phyloP scores from a whole-genome alignment of 176 grass and related monocot genomes.

The Saccharum spontaneum region DNA sequence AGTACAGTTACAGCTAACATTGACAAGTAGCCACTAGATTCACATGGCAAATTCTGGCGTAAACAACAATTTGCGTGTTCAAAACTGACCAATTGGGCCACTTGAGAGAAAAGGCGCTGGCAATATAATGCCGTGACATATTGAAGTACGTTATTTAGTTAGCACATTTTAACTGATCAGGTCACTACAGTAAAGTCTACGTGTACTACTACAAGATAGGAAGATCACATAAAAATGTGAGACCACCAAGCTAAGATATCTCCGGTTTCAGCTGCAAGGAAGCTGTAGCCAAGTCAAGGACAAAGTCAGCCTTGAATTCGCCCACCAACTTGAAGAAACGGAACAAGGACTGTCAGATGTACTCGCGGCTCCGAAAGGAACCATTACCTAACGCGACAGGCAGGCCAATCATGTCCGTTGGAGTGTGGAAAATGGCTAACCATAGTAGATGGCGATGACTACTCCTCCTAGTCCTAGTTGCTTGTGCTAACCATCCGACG shows the following conservation, averaged over 20 bases:
- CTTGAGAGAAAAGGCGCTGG: neutral
- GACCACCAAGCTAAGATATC: neutral
- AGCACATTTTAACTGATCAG: neutral
- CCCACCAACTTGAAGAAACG: neutral
- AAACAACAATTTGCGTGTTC: neutral
- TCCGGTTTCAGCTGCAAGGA: neutral
- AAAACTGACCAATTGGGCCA: neutral
- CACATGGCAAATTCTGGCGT: neutral
- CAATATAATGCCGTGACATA: neutral
- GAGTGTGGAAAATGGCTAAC: neutral
- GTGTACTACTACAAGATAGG: neutral
- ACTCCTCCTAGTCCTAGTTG: neutral
- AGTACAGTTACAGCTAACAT: neutral
- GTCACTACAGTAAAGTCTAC: neutral
- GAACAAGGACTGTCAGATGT: neutral
- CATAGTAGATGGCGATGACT: neutral
- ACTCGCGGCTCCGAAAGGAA: neutral
- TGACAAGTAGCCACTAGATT: neutral
- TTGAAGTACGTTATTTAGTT: neutral
- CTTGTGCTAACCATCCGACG: neutral
- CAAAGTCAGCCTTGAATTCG: slow-evolving; percentile 9
- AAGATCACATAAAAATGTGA: slow-evolving; percentile 16
- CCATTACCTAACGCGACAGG: slow-evolving; percentile 1
- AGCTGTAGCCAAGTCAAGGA: slow-evolving; percentile 28
- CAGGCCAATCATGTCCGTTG: neutral